Evolutionary conservation across 2,329 filamentous ascomycete species (phyloP).

Genomic region (Penicillium nordicum): DNA sequence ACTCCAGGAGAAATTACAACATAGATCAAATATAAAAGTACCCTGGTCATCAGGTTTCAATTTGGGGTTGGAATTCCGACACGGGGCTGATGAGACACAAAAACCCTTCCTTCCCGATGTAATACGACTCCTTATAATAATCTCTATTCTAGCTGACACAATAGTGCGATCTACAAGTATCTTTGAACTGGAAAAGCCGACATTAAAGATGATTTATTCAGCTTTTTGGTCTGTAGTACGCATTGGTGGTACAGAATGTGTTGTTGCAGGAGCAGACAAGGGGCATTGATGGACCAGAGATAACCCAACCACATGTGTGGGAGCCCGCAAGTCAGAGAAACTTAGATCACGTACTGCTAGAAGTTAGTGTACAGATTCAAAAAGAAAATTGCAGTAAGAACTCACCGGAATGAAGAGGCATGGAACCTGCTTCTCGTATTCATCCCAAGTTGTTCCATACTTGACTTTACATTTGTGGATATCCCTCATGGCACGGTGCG

Average conservation of each 20-base stretch:
- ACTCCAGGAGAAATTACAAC: neutral
- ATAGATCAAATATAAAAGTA: neutral
- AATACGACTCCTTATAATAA: too few species aligned
- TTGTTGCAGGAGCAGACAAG: neutral
- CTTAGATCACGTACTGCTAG: conserved; percentile 9
- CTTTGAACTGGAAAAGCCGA: neutral
- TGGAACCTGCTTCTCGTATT: conserved; percentile 75
- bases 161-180: neutral
- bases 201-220: neutral
- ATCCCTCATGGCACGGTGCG: conserved; percentile 70
- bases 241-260: neutral
- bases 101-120: neutral
- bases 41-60: neutral
- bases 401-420: conserved; percentile 76
- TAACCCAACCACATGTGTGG: neutral
- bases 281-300: neutral
- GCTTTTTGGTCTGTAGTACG: neutral
- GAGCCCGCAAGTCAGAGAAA: neutral
- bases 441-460: conserved; percentile 76
- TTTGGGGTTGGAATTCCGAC: neutral
- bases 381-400: neutral
- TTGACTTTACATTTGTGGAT: conserved; percentile 69
- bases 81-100: neutral
- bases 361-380: neutral
- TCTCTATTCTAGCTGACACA: neutral